These are phyloP conservation scores for Albugo laibachii DNA, from an alignment of 352 stramenopile genomes.

Conservation along the genomic window DNA sequence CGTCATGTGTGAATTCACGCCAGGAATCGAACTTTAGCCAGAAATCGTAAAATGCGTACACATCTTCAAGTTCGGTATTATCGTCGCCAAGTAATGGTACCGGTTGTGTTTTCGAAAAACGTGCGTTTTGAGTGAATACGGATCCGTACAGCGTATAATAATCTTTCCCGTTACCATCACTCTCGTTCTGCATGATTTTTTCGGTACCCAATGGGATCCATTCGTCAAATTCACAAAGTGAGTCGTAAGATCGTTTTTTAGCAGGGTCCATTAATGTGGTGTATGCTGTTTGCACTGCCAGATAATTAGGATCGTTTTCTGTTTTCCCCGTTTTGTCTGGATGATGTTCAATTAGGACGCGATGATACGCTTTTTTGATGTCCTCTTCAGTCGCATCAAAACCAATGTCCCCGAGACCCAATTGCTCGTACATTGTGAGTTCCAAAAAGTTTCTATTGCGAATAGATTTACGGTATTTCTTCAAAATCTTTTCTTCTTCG, in stretches of 20 bases:
- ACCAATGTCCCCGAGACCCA: constrained; percentile 46
- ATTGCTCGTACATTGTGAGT: constrained; percentile 76
- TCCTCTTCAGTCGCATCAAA: constrained; percentile 69
- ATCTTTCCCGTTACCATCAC: constrained; percentile 35
- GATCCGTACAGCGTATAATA: constrained; percentile 76
- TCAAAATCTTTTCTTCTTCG: constrained; percentile 39
- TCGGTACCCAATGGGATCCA: constrained; percentile 52
- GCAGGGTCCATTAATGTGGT: constrained; percentile 52
- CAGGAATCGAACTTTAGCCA: constrained; percentile 79
- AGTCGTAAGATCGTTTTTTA: constrained; percentile 75
- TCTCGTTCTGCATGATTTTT: constrained; percentile 57
- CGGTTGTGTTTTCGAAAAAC: constrained; percentile 65
- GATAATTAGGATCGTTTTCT: constrained; percentile 78
- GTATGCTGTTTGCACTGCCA: constrained; percentile 73
- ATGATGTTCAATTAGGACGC: constrained; percentile 76
- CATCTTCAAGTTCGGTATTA: constrained; percentile 29
- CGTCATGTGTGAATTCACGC: constrained; percentile 67
- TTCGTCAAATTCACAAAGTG: constrained; percentile 76
- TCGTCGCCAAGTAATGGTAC: constrained; percentile 52
- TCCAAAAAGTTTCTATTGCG: constrained; percentile 64
- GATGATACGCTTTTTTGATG: constrained; percentile 79
- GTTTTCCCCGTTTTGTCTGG: constrained; percentile 77
- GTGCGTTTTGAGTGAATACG: constrained; percentile 54
- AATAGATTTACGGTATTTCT: constrained; percentile 69
- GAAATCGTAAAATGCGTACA: constrained; percentile 79